These are phyloP conservation scores for Lactifluus subvellereus DNA, from an alignment of 768 basidiomycete genomes.

Conservation along the genomic window DNA sequence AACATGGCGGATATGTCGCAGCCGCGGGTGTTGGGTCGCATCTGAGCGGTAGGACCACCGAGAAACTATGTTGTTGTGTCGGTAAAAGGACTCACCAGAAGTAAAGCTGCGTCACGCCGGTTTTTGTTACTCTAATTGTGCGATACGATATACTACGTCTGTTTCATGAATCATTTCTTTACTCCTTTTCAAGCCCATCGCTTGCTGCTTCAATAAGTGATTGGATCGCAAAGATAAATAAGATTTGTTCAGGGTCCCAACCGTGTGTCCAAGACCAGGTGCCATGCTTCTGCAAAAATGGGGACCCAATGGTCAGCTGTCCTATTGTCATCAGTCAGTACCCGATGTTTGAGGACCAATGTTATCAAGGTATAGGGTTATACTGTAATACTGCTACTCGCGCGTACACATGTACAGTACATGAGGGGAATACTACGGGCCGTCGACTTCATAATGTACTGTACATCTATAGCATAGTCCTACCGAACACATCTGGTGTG, in stretches of 20 bases:
- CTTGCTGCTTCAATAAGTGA: background rate
- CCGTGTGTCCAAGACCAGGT: too few species aligned
- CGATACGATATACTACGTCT: slow-evolving; percentile 10
- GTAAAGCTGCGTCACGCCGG: background rate
- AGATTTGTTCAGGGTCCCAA: too few species aligned
- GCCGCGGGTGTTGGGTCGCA: slow-evolving; percentile 64
- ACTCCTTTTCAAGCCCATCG: background rate
- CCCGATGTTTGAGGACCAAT: background rate
- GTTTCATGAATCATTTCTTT: slow-evolving; percentile 9
- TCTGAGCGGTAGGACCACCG: slow-evolving; percentile 19
- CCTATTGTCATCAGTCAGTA: too few species aligned
- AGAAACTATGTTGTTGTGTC: slow-evolving; percentile 10
- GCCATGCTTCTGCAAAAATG: too few species aligned
- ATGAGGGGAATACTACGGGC: too few species aligned
- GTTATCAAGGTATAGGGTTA: background rate
- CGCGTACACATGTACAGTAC: too few species aligned
- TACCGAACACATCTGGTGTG: background rate
- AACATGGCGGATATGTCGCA: slow-evolving; percentile 84
- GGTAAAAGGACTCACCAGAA: slow-evolving; percentile 6
- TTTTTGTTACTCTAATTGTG: slow-evolving; percentile 9
- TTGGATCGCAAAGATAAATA: background rate
- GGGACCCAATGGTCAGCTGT: too few species aligned
- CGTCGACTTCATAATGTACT: background rate
- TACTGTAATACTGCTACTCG: background rate
- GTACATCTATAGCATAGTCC: background rate